Percentiles rank a stretch among this genome's conserved stretches.
Conservation (phyloP, 2,329 filamentous ascomycete species). For the Microcera coccophila region DNA sequence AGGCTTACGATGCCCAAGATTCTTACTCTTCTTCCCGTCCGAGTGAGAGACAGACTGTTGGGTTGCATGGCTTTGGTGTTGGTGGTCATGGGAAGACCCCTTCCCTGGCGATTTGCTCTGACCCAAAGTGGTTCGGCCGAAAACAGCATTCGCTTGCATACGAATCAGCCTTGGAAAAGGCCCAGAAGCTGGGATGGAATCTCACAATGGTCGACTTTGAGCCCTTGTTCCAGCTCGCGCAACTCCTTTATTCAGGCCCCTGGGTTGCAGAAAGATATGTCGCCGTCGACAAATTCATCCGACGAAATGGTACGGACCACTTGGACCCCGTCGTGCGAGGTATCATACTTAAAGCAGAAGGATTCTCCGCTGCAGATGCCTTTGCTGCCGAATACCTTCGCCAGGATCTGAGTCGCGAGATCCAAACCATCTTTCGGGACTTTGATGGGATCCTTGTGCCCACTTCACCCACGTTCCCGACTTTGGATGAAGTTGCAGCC, state of each 20-base stretch:
- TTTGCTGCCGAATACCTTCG: slow-evolving; percentile 40
- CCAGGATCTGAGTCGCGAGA: slow-evolving; percentile 38
- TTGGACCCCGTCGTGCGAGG: slow-evolving; percentile 36
- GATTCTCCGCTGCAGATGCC: slow-evolving; percentile 43
- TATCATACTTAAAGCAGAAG: slow-evolving; percentile 37
- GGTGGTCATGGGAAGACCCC: slow-evolving; percentile 18
- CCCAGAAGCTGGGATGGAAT: slow-evolving; percentile 38
- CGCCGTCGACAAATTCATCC: slow-evolving; percentile 46
- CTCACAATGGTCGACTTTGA: slow-evolving; percentile 45
- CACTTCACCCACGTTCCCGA: slow-evolving; percentile 51
- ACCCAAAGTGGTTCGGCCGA: slow-evolving; percentile 36
- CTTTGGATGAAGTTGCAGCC: slow-evolving; percentile 45
- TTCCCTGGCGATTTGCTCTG: slow-evolving; percentile 39
- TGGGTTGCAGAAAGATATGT: slow-evolving; percentile 56
- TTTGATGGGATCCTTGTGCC: slow-evolving; percentile 54
- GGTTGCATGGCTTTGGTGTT: slow-evolving; percentile 29
- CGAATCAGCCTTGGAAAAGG: slow-evolving; percentile 36
- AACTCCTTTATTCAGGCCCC: slow-evolving; percentile 54
- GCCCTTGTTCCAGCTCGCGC: slow-evolving; percentile 48
- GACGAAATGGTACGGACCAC: slow-evolving; percentile 21
- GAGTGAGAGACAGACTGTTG: background rate
- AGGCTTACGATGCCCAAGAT: slow-evolving; percentile 47
- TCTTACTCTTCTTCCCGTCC: slow-evolving; percentile 45
- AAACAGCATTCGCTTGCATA: slow-evolving; percentile 41
- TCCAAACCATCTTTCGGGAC: slow-evolving; percentile 36